Percentiles rank a stretch among this genome's conserved stretches.
Evolutionary conservation across 139 green algal genomes (phyloP).

Genomic region (Zygnema cylindricum): DNA sequence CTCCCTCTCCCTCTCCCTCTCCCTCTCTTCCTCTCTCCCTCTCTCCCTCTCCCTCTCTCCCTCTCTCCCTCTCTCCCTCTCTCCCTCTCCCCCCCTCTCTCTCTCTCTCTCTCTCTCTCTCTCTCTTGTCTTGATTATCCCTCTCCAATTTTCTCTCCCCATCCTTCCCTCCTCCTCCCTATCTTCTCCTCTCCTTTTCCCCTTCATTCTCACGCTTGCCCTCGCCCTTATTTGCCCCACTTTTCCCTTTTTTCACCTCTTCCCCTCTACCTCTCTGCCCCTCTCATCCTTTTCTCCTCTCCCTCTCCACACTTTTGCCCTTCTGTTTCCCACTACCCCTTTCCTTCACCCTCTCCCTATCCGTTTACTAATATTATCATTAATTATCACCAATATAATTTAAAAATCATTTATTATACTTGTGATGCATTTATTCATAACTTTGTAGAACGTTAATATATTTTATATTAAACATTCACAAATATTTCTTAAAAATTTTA

Average conservation of each 20-base stretch:
- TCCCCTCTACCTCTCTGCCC: background rate
- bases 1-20: background rate
- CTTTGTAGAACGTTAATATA: too few species aligned
- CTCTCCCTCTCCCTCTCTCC: background rate
- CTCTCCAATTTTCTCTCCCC: background rate
- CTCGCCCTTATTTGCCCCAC: constrained; percentile 3
- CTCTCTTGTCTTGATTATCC: background rate
- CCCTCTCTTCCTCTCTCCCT: background rate
- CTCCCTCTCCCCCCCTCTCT: background rate
- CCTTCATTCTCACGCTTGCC: background rate
- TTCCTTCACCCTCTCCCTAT: too few species aligned
- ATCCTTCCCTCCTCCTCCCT: background rate
- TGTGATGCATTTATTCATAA: too few species aligned
- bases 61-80: background rate
- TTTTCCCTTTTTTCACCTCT: background rate
- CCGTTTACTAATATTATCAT: too few species aligned
- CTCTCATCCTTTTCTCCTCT: background rate
- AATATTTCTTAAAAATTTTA: too few species aligned
- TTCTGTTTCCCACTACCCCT: too few species aligned
- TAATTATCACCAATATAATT: too few species aligned
- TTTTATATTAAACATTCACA: too few species aligned
- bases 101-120: background rate
- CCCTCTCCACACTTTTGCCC: background rate
- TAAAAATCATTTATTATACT: too few species aligned
- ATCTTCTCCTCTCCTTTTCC: too few species aligned